Evolutionary conservation across 352 stramenopile species (phyloP).

Genomic region (Pythium inflatum): DNA sequence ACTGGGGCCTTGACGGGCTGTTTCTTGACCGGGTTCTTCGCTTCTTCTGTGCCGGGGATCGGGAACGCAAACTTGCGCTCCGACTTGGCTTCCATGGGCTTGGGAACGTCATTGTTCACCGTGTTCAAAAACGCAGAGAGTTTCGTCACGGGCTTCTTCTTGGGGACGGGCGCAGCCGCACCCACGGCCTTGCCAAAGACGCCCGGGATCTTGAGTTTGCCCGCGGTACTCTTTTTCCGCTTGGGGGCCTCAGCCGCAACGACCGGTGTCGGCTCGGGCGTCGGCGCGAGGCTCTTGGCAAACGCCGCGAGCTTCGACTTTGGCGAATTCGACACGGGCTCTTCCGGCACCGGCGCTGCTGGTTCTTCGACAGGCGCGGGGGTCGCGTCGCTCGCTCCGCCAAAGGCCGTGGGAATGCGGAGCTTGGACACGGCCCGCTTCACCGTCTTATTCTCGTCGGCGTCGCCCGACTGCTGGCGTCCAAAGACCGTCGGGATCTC

Average conservation of each 20-base stretch:
- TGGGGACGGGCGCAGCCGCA: not conserved
- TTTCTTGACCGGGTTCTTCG: conserved; percentile 19
- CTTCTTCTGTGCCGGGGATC: conserved; percentile 13
- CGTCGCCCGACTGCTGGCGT: conserved; percentile 13
- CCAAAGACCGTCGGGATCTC: conserved; percentile 32
- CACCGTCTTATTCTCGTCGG: conserved; percentile 11
- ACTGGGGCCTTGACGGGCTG: not conserved
- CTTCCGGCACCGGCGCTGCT: conserved; percentile 7
- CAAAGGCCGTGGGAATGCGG: conserved; percentile 54
- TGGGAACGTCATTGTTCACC: conserved; percentile 41
- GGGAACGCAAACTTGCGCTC: conserved; percentile 17
- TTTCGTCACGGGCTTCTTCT: conserved; percentile 44
- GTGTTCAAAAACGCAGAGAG: conserved; percentile 70
- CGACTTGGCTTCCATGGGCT: conserved; percentile 15
- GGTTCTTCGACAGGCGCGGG: conserved; percentile 13
- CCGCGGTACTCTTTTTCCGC: conserved; percentile 30
- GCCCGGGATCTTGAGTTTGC: conserved; percentile 41
- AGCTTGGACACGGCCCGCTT: conserved; percentile 71
- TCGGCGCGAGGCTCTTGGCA: conserved; percentile 22
- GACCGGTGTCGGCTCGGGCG: not conserved
- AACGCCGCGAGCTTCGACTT: conserved; percentile 26
- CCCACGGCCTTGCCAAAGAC: conserved; percentile 32
- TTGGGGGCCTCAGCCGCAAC: not conserved
- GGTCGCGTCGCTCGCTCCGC: conserved; percentile 1
- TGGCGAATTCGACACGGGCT: conserved; percentile 21